A percentile compares a stretch with the other conserved stretches of the same genome.
These are phyloP conservation scores for Phylloporus rhodoxanthus DNA, from an alignment of 768 basidiomycete species.

Conservation along the genomic window DNA sequence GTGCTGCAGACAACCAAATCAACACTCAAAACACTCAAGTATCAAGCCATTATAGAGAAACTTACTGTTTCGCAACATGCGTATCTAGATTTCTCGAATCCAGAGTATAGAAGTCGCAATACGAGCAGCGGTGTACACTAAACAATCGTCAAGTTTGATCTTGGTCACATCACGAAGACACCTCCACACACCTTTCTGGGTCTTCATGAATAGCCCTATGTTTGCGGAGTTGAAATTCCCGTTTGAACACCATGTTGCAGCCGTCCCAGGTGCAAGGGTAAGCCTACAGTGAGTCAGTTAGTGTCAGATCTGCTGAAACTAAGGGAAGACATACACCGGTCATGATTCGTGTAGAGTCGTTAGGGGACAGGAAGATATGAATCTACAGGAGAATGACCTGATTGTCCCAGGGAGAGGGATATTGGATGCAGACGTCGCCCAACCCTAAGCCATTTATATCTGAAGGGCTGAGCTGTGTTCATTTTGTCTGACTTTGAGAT, in stretches of 20 bases:
- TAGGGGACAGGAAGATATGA: not conserved
- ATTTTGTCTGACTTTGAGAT: not conserved
- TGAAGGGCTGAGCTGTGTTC: not conserved
- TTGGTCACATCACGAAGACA: not conserved
- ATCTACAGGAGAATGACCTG: not conserved
- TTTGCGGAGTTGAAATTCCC: not conserved
- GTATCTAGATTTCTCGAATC: conserved; percentile 2
- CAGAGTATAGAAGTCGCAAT: conserved; percentile 8
- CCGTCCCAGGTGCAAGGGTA: not conserved
- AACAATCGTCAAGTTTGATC: not conserved
- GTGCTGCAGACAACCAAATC: conserved; percentile 3
- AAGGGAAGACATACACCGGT: not conserved
- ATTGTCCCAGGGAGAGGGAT: not conserved
- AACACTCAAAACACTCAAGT: not conserved
- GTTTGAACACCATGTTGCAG: not conserved
- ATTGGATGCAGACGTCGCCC: not conserved
- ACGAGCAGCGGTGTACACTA: conserved; percentile 5
- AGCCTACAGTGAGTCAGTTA: not conserved
- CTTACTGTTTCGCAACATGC: conserved; percentile 12
- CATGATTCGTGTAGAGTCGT: not conserved
- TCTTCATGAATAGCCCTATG: not conserved
- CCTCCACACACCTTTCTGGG: not conserved
- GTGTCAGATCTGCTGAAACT: not conserved
- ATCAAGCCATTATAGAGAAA: not conserved
- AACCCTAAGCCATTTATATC: not conserved